phyloP scores from a whole-genome alignment of 805 yeast genomes.

The Schizosaccharomyces cryophilus region DNA sequence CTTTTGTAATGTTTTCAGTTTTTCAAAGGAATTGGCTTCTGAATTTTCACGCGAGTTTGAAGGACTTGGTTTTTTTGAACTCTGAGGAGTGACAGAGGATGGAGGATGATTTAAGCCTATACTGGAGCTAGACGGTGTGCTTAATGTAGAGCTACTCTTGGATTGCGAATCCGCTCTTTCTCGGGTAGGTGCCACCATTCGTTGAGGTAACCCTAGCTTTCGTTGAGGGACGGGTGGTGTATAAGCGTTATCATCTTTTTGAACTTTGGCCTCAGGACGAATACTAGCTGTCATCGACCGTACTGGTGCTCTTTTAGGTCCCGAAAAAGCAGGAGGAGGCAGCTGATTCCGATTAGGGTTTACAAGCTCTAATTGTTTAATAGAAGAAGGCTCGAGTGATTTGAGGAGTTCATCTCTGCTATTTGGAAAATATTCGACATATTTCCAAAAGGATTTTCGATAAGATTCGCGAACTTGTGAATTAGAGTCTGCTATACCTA shows the following conservation, averaged over 20 bases:
- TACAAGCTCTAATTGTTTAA: neutral
- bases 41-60: too few relatives aligned
- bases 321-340: neutral
- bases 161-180: neutral
- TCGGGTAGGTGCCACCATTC: neutral
- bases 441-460: conserved; percentile 52
- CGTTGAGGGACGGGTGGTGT: neutral
- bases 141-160: too few relatives aligned
- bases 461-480: conserved; percentile 56
- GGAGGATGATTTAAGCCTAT: neutral
- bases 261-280: neutral
- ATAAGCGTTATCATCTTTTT: neutral
- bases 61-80: too few relatives aligned
- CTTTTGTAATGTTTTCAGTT: neutral
- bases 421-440: conserved; percentile 28
- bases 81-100: neutral
- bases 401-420: conserved; percentile 20
- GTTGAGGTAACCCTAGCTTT: neutral
- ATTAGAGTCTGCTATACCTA: conserved; percentile 55
- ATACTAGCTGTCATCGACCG: neutral
- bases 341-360: neutral
- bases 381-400: neutral
- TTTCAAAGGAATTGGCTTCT: neutral
- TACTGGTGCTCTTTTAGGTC: neutral
- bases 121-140: too few relatives aligned